phyloP scores from a whole-genome alignment of 169 alveolate genomes.

The Cyclospora cayetanensis region DNA sequence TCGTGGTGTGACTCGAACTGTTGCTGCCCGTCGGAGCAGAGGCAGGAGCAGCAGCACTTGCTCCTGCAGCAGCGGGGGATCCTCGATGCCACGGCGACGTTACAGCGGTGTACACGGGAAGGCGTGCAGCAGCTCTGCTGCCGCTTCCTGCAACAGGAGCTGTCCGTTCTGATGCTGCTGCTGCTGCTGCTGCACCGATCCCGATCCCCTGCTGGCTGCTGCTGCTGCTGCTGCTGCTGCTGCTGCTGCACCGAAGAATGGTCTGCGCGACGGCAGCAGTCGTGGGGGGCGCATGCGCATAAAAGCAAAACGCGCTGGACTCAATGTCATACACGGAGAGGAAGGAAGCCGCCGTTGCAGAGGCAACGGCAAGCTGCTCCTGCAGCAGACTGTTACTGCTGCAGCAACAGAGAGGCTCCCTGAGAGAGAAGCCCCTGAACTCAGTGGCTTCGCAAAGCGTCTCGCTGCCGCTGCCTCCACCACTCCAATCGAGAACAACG shows the following conservation, averaged over 20 bases:
- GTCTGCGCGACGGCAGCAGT: background rate
- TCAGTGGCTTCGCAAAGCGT: background rate
- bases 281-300: conserved; percentile 36
- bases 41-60: background rate
- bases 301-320: conserved; percentile 17
- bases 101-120: background rate
- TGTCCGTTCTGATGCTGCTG: background rate
- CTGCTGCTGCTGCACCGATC: background rate
- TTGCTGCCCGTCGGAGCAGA: background rate
- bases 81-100: no score
- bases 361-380: conserved; percentile 4
- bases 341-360: background rate
- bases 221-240: background rate
- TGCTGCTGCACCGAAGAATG: background rate
- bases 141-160: background rate
- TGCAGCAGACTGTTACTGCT: conserved; percentile 8
- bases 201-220: background rate
- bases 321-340: conserved; percentile 51
- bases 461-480: background rate
- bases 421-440: background rate
- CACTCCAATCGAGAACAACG: conserved; percentile 37
- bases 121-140: background rate
- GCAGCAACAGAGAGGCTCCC: conserved; percentile 11
- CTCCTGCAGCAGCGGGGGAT: background rate
- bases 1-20: background rate